Percentiles rank a stretch among this genome's conserved stretches.
Conservation (phyloP, 495 filamentous ascomycete species). For the Hyaloscypha finlandica region DNA sequence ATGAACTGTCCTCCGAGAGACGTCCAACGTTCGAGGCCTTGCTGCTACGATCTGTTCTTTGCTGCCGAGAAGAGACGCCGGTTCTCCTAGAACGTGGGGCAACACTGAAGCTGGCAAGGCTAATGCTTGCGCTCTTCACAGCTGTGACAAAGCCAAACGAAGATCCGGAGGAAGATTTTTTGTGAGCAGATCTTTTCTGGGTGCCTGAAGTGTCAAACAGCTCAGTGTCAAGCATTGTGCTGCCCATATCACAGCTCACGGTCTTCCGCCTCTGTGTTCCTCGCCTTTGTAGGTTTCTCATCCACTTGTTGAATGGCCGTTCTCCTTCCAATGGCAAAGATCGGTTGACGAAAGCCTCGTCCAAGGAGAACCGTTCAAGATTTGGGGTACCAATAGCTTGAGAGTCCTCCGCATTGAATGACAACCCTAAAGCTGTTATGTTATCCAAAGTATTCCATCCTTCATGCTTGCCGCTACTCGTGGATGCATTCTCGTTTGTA, state of each 20-base stretch:
- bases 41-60: constrained; percentile 64
- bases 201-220: constrained; percentile 46
- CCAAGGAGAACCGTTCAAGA: constrained; percentile 30
- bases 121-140: constrained; percentile 76
- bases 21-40: constrained; percentile 61
- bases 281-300: constrained; percentile 55
- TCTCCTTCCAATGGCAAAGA: constrained; percentile 30
- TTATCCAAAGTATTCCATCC: constrained; percentile 46
- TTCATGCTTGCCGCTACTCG: constrained; percentile 30
- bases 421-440: constrained; percentile 40
- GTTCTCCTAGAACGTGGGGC: constrained; percentile 59
- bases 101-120: constrained; percentile 67
- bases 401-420: constrained; percentile 38
- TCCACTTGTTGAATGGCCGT: constrained; percentile 57
- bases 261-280: constrained; percentile 42
- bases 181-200: constrained; percentile 43
- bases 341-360: constrained; percentile 13
- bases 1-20: constrained; percentile 67
- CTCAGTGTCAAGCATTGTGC: constrained; percentile 39
- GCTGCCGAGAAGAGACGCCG: constrained; percentile 53
- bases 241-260: constrained; percentile 22
- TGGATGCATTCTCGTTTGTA: constrained; percentile 27
- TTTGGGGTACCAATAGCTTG: constrained; percentile 32
- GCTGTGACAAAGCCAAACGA: constrained; percentile 74
- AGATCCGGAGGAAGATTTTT: constrained; percentile 65